These are phyloP conservation scores for Epichloe hybrida DNA, from an alignment of 2,329 filamentous ascomycete species.

Conservation along the genomic window DNA sequence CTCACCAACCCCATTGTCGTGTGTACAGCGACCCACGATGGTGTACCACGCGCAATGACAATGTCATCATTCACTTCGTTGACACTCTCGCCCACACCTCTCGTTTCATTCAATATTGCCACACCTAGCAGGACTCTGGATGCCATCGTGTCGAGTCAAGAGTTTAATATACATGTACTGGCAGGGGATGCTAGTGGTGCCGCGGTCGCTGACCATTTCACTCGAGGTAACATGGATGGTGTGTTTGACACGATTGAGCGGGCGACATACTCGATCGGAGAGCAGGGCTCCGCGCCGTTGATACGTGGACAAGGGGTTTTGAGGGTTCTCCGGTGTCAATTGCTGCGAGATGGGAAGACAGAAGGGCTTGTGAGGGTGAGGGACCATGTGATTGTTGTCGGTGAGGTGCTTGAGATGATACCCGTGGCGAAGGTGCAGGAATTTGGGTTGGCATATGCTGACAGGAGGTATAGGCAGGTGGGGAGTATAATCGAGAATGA, in stretches of 20 bases:
- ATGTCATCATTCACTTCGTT: constrained; percentile 47
- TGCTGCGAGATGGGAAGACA: constrained; percentile 26
- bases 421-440: constrained; percentile 18
- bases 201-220: constrained; percentile 37
- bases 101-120: constrained; percentile 44
- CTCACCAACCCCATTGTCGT: constrained; percentile 42
- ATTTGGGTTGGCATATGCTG: constrained; percentile 36
- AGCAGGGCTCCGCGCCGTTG: constrained; percentile 22
- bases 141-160: constrained; percentile 29
- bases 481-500: constrained; percentile 19
- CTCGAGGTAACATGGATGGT: constrained; percentile 30
- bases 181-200: constrained; percentile 33
- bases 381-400: constrained; percentile 39
- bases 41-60: constrained; percentile 36
- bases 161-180: constrained; percentile 44
- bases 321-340: constrained; percentile 30
- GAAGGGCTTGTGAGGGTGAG: constrained; percentile 32
- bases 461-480: constrained; percentile 33
- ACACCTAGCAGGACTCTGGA: constrained; percentile 42
- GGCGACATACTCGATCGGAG: constrained; percentile 6
- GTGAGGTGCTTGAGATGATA: constrained; percentile 34
- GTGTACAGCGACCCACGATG: constrained; percentile 31
- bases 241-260: constrained; percentile 19
- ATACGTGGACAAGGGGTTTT: constrained; percentile 38
- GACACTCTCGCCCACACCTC: constrained; percentile 34